Conservation (phyloP, 139 green algal genomes). For the Monoraphidium neglectum region DNA sequence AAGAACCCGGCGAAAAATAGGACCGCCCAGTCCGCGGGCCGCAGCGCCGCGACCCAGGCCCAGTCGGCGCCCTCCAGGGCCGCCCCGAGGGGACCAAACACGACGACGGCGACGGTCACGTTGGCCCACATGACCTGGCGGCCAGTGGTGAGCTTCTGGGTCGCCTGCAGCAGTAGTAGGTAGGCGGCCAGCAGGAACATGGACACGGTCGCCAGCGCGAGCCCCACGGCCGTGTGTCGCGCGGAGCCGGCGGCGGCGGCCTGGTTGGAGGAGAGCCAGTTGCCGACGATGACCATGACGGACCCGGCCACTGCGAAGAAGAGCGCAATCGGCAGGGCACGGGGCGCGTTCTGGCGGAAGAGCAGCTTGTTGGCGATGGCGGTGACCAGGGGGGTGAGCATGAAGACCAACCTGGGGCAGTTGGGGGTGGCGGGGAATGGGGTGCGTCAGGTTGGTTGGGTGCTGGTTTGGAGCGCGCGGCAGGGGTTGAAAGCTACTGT, state of each 20-base stretch:
- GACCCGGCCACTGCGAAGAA: neutral
- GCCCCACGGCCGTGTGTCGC: neutral
- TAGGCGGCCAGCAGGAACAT: neutral
- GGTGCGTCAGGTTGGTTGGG: too few species aligned
- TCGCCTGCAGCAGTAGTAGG: neutral
- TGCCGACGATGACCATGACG: neutral
- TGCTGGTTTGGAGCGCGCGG: too few species aligned
- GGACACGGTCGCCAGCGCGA: neutral
- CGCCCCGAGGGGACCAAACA: neutral
- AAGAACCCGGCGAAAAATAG: neutral
- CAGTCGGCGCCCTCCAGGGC: conserved; percentile 4
- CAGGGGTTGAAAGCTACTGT: too few species aligned
- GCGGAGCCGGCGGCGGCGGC: neutral
- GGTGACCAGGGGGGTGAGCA: neutral
- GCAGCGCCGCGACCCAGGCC: neutral
- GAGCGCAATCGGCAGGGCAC: neutral
- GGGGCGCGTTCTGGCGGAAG: neutral
- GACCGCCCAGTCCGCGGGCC: neutral
- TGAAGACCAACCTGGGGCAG: conserved; percentile 8
- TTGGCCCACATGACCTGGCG: conserved; percentile 4
- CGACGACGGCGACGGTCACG: neutral
- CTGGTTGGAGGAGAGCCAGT: neutral
- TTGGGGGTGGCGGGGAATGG: too few species aligned
- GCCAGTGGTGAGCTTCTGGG: neutral
- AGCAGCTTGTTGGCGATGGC: conserved; percentile 4